phyloP scores from a whole-genome alignment of 306 rosid species.

The Prunus mira region DNA sequence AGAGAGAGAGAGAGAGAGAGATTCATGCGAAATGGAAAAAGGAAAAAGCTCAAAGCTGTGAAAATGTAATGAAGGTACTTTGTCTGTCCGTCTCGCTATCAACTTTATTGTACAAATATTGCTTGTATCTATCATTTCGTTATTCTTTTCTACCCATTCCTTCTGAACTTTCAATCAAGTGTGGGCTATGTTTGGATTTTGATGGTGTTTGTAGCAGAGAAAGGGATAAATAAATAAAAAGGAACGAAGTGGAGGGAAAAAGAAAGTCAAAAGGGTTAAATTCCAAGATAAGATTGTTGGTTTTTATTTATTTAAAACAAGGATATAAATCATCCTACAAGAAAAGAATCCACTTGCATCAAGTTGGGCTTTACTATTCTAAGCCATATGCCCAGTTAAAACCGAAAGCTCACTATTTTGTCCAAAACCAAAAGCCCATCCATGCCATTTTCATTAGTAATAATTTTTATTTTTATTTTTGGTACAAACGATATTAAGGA shows the following conservation, averaged over 20 bases:
- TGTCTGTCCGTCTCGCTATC: background rate
- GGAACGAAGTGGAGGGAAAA: background rate
- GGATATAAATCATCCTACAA: background rate
- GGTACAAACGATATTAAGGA: too few species aligned
- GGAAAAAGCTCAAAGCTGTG: background rate
- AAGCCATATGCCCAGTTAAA: background rate
- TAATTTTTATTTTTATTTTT: too few species aligned
- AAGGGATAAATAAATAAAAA: too few species aligned
- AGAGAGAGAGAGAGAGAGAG: background rate
- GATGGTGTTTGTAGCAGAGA: background rate
- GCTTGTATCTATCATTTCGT: conserved; percentile 8
- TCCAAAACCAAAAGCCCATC: background rate
- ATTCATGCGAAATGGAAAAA: background rate
- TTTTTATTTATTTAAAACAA: background rate
- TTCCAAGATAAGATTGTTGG: background rate
- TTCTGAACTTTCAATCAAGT: conserved; percentile 21
- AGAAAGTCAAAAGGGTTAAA: conserved; percentile 4
- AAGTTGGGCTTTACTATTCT: background rate
- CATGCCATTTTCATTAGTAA: background rate
- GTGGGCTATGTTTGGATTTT: background rate
- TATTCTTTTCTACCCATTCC: background rate
- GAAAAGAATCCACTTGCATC: background rate
- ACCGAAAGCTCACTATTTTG: too few species aligned
- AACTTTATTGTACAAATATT: too few species aligned
- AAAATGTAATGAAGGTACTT: background rate